Evolutionary conservation across 208 protist species (phyloP).

Genomic region (Histomonas meleagridis): DNA sequence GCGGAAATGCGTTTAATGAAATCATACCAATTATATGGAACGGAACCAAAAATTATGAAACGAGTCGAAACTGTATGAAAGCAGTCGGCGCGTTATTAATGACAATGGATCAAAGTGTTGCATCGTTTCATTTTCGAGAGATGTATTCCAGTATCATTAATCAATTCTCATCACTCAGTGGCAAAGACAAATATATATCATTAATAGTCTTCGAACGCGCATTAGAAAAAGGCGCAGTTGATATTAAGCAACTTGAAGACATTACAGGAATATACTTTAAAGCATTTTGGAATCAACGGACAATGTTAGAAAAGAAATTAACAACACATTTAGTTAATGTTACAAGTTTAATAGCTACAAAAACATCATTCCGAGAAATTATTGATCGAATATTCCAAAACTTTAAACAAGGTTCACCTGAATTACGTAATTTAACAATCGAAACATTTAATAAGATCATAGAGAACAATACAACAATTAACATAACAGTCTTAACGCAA

Average conservation of each 20-base stretch:
- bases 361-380: conserved; percentile 76
- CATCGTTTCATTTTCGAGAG: conserved; percentile 78
- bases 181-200: conserved; percentile 95
- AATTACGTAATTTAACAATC: conserved; percentile 73
- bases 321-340: conserved; percentile 66
- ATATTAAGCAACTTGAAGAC: conserved; percentile 74
- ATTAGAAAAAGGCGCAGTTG: conserved; percentile 84
- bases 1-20: conserved; percentile 74
- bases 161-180: conserved; percentile 73
- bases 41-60: conserved; percentile 69
- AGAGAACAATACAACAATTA: conserved; percentile 58
- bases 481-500: conserved; percentile 74
- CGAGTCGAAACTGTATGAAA: conserved; percentile 83
- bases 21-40: conserved; percentile 75
- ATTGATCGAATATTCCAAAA: conserved; percentile 74
- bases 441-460: conserved; percentile 58
- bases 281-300: conserved; percentile 83
- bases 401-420: conserved; percentile 90
- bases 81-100: conserved; percentile 94
- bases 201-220: conserved; percentile 90
- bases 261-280: conserved; percentile 66
- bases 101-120: conserved; percentile 88
- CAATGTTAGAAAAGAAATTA: conserved; percentile 80
- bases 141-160: conserved; percentile 83
- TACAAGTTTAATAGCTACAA: conserved; percentile 78